A percentile compares a stretch with the other conserved stretches of the same genome.
Evolutionary conservation across 805 yeast genomes (phyloP).

Genomic region (Yamadazyma laniorum): DNA sequence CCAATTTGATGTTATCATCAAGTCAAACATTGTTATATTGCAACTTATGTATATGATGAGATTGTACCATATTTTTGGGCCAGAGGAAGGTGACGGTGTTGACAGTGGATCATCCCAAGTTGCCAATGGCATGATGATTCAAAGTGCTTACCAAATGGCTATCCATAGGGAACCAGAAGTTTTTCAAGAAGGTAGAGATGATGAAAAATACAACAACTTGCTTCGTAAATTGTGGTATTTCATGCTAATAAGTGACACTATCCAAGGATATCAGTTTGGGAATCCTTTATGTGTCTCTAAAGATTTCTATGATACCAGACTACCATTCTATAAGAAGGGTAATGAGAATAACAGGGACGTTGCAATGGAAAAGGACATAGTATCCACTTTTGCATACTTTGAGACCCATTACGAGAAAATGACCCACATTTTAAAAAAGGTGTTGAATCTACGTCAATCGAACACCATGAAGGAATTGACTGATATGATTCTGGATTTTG

Average conservation of each 20-base stretch:
- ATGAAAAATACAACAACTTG: slow-evolving; percentile 24
- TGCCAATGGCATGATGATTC: slow-evolving; percentile 53
- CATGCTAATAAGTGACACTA: slow-evolving; percentile 27
- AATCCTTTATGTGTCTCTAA: slow-evolving; percentile 30
- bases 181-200: slow-evolving; percentile 29
- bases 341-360: slow-evolving; percentile 32
- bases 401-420: slow-evolving; percentile 27
- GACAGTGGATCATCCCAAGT: slow-evolving; percentile 63
- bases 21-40: slow-evolving; percentile 48
- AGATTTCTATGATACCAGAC: slow-evolving; percentile 27
- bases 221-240: slow-evolving; percentile 39
- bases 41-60: slow-evolving; percentile 55
- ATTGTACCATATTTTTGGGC: slow-evolving; percentile 48
- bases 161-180: slow-evolving; percentile 64
- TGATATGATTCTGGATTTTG: slow-evolving; percentile 32
- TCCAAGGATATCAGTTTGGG: slow-evolving; percentile 33
- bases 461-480: slow-evolving; percentile 21
- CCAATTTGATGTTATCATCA: slow-evolving; percentile 30
- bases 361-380: slow-evolving; percentile 36
- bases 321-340: slow-evolving; percentile 35
- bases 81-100: slow-evolving; percentile 57
- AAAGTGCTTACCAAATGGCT: slow-evolving; percentile 67
- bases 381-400: slow-evolving; percentile 28
- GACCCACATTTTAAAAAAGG: slow-evolving; percentile 23
- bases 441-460: slow-evolving; percentile 19